Conservation (phyloP, 2,329 filamentous ascomycete species). For the Emergomyces africanus region DNA sequence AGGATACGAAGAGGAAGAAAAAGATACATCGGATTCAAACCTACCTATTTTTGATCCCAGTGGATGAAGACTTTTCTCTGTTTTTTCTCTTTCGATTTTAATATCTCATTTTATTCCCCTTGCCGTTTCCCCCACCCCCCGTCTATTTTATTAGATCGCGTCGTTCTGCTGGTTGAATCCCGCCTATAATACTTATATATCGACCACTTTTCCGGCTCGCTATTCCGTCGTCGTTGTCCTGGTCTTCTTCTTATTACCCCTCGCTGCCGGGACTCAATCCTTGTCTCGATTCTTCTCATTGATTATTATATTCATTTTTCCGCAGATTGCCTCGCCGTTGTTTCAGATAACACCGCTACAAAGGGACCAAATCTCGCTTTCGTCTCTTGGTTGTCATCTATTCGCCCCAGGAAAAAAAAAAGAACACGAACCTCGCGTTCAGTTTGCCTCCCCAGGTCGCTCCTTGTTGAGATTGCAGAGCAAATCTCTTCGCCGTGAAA, state of each 20-base stretch:
- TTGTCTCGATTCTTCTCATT: not conserved
- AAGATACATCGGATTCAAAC: not conserved
- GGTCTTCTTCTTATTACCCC: not conserved
- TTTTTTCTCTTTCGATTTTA: not conserved
- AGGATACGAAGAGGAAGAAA: not conserved
- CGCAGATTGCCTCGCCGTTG: not conserved
- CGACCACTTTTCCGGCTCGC: not conserved
- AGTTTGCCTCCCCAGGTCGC: not conserved
- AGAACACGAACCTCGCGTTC: not conserved
- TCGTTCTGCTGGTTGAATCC: not conserved
- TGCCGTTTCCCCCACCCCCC: not conserved
- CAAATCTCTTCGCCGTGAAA: constrained; percentile 4
- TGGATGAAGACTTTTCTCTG: not conserved
- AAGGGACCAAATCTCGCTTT: not conserved
- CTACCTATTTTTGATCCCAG: not conserved
- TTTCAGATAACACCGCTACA: not conserved
- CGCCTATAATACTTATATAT: not conserved
- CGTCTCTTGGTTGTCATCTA: not conserved
- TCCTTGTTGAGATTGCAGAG: constrained; percentile 10
- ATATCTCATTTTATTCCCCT: not conserved
- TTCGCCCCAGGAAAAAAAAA: too few relatives aligned
- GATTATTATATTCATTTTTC: not conserved
- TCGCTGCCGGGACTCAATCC: not conserved
- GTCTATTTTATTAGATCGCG: constrained; percentile 1
- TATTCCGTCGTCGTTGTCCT: not conserved